Percentiles rank a stretch among this genome's conserved stretches.
phyloP scores from a whole-genome alignment of 257 asterid species.

The Salvia rosmarinus region DNA sequence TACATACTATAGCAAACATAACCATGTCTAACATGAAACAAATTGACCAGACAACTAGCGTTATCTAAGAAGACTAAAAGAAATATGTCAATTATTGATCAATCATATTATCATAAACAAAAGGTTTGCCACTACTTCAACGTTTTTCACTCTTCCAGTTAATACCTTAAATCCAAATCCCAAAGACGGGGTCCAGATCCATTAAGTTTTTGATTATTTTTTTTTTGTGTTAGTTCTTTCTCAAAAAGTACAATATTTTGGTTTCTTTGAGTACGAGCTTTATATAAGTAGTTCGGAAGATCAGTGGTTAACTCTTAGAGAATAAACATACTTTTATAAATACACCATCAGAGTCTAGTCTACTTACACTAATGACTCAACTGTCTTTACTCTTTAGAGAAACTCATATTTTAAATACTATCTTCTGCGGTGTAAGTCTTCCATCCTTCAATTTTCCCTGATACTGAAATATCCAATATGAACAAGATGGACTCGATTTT shows the following conservation, averaged over 20 bases:
- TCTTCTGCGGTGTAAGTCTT: too few relatives aligned
- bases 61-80: background rate
- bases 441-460: too few relatives aligned
- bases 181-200: too few relatives aligned
- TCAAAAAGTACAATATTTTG: background rate
- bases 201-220: too few relatives aligned
- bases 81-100: background rate
- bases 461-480: too few relatives aligned
- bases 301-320: too few relatives aligned
- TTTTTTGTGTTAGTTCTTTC: background rate
- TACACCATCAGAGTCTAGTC: background rate
- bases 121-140: background rate
- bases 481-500: too few relatives aligned
- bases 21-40: constrained; percentile 17
- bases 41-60: background rate
- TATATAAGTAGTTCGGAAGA: too few relatives aligned
- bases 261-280: background rate
- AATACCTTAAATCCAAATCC: background rate
- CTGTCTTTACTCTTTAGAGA: too few relatives aligned
- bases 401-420: too few relatives aligned
- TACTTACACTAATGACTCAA: too few relatives aligned
- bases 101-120: background rate
- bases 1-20: background rate
- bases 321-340: background rate
- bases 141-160: background rate